phyloP scores from a whole-genome alignment of 305 asterid species.

The Andrographis paniculata region DNA sequence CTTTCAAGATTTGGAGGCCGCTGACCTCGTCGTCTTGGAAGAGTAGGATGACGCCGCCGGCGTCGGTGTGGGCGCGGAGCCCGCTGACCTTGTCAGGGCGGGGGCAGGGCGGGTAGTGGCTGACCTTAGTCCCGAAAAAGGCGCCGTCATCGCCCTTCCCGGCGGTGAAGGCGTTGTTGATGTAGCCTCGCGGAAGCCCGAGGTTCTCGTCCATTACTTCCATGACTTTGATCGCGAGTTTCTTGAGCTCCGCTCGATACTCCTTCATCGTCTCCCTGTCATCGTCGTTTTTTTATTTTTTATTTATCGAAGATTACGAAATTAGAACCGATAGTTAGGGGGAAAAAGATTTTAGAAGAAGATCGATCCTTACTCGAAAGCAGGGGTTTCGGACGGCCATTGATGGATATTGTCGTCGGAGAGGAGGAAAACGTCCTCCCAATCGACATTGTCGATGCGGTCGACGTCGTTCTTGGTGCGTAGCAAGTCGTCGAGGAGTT shows the following conservation, averaged over 20 bases:
- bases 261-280: conserved; percentile 45
- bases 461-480: conserved; percentile 25
- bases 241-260: conserved; percentile 55
- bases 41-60: conserved; percentile 78
- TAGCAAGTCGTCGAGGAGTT: conserved; percentile 40
- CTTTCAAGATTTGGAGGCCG: conserved; percentile 75
- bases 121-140: conserved; percentile 85
- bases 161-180: conserved; percentile 55
- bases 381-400: conserved; percentile 62
- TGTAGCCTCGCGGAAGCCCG: conserved; percentile 55
- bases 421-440: conserved; percentile 89
- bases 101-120: conserved; percentile 92
- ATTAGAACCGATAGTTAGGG: too few species aligned
- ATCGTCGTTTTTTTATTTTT: too few species aligned
- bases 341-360: neutral
- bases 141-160: conserved; percentile 37
- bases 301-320: too few species aligned
- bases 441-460: conserved; percentile 44
- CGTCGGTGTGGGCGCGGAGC: conserved; percentile 91
- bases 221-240: conserved; percentile 53
- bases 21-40: conserved; percentile 73
- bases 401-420: conserved; percentile 49
- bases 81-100: conserved; percentile 64
- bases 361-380: conserved; percentile 43
- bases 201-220: conserved; percentile 78